Percentiles rank a stretch among this genome's conserved stretches.
These are phyloP conservation scores for Protomyces inouyei DNA, from an alignment of 1,139 yeast genomes.

Conservation along the genomic window DNA sequence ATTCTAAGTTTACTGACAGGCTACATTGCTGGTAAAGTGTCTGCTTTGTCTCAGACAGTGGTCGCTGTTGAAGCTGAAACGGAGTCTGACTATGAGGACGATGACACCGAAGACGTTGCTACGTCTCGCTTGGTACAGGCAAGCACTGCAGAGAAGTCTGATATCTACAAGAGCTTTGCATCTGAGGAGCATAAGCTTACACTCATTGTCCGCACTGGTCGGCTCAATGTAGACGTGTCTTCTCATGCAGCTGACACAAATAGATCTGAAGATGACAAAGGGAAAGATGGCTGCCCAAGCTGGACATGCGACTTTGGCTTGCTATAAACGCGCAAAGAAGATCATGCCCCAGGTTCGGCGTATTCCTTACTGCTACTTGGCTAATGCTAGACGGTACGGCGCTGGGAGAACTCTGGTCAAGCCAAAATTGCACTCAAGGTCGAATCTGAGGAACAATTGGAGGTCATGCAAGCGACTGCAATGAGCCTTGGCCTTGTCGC, in stretches of 20 bases:
- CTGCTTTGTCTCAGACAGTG: not conserved
- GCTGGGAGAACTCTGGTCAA: slow-evolving; percentile 81
- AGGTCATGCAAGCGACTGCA: slow-evolving; percentile 72
- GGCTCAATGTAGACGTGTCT: not conserved
- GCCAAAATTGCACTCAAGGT: slow-evolving; percentile 91
- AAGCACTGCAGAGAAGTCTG: not conserved
- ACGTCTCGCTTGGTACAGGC: not conserved
- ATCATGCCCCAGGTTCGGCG: slow-evolving; percentile 43
- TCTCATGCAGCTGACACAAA: not conserved
- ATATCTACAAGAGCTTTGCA: not conserved
- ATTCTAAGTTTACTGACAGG: not conserved
- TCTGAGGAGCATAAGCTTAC: slow-evolving; percentile 49
- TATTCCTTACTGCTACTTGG: slow-evolving; percentile 40
- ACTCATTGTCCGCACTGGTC: slow-evolving; percentile 63
- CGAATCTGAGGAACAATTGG: slow-evolving; percentile 66
- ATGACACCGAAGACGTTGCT: not conserved
- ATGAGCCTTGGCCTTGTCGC: slow-evolving; percentile 73
- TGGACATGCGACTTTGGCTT: slow-evolving; percentile 92
- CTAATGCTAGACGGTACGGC: slow-evolving; percentile 40
- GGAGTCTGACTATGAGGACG: not conserved
- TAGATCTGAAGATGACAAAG: slow-evolving; percentile 81
- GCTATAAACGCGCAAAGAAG: slow-evolving; percentile 65
- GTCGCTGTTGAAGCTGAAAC: not conserved
- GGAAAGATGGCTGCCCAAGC: slow-evolving; percentile 97
- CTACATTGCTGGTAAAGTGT: not conserved